Conservation (phyloP, 2,329 filamentous ascomycete genomes). For the Sporothrix luriei region DNA sequence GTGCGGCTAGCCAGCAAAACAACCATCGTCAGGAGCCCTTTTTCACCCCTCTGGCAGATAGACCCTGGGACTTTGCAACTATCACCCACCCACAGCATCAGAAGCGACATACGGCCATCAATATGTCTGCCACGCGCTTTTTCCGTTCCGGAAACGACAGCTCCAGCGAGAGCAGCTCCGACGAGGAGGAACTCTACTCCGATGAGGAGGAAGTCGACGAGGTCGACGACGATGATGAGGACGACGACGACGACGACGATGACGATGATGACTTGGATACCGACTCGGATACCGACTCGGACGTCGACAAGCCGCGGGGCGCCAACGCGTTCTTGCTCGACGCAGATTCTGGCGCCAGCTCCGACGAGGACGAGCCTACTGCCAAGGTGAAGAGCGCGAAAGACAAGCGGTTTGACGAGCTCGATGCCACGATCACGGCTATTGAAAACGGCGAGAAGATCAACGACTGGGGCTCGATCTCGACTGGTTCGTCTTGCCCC, state of each 20-base stretch:
- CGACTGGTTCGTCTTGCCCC: conserved; percentile 65
- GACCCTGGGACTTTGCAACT: conserved; percentile 1
- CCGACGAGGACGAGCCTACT: conserved; percentile 79
- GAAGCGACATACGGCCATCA: conserved; percentile 42
- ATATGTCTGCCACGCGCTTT: conserved; percentile 80
- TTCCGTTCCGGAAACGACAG: conserved; percentile 91
- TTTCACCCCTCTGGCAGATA: background rate
- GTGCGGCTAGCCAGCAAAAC: conserved; percentile 27
- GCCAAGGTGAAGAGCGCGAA: conserved; percentile 95
- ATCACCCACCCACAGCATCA: conserved; percentile 12
- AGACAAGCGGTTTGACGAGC: conserved; percentile 93
- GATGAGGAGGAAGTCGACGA: conserved; percentile 66
- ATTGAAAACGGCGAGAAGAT: conserved; percentile 99
- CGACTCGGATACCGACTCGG: conserved; percentile 53
- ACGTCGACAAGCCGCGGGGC: conserved; percentile 67
- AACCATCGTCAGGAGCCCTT: conserved; percentile 15
- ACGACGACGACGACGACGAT: conserved; percentile 55
- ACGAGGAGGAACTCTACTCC: conserved; percentile 94
- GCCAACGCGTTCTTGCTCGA: conserved; percentile 82
- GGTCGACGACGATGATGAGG: conserved; percentile 66
- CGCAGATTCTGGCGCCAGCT: conserved; percentile 66
- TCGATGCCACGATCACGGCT: conserved; percentile 82
- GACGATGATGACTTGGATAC: conserved; percentile 40
- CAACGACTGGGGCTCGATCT: conserved; percentile 93
- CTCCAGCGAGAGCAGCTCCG: conserved; percentile 92